These are phyloP conservation scores for Fremontodendron californicum DNA, from an alignment of 345 rosid genomes.

Conservation along the genomic window DNA sequence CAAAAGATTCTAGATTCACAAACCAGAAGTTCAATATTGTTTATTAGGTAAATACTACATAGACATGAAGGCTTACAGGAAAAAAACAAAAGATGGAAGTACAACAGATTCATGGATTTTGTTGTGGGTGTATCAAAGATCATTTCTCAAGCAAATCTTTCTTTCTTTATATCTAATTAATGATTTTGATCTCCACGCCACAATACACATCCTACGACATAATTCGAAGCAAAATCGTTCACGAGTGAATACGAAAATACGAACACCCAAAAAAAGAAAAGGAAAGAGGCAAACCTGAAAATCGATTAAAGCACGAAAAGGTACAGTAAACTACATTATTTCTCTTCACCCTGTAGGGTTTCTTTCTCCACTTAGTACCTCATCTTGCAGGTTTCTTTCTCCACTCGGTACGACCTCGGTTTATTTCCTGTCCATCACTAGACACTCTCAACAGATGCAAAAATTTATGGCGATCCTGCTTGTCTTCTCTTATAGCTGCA, in stretches of 20 bases:
- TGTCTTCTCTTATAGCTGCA: conserved; percentile 22
- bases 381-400: conserved; percentile 63
- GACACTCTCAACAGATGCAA: conserved; percentile 77
- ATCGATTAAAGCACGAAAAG: background rate
- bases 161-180: background rate
- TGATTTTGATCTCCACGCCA: background rate
- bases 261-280: background rate
- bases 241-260: background rate
- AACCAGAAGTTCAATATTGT: background rate
- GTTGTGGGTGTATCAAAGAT: background rate
- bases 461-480: conserved; percentile 40
- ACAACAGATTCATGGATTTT: conserved; percentile 5
- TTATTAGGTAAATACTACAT: background rate
- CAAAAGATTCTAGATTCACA: background rate
- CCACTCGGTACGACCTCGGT: conserved; percentile 85
- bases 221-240: background rate
- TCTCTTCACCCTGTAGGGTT: background rate
- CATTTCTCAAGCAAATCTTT: background rate
- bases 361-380: background rate
- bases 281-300: background rate
- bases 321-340: background rate
- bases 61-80: background rate
- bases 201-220: background rate
- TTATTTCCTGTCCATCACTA: conserved; percentile 71
- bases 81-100: background rate